Conservation (phyloP, 305 asterid species). For the Fraxinus dipetala region DNA sequence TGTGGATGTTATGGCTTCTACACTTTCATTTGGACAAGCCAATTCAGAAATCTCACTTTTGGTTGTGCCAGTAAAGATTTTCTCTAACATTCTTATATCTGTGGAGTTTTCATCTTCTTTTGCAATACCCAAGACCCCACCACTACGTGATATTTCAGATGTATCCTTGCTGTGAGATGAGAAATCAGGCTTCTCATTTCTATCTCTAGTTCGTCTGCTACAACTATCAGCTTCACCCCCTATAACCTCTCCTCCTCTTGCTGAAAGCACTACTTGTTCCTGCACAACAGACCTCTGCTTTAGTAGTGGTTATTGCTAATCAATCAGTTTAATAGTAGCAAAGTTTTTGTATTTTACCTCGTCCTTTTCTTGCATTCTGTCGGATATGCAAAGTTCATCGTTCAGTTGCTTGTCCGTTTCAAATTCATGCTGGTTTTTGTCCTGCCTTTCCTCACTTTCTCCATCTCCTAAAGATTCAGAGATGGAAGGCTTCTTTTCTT, state of each 20-base stretch:
- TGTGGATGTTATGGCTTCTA: conserved; percentile 8
- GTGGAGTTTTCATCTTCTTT: conserved; percentile 16
- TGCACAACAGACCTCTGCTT: conserved; percentile 26
- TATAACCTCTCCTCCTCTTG: conserved; percentile 22
- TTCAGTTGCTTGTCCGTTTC: not conserved
- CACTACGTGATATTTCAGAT: conserved; percentile 21
- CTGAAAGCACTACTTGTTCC: conserved; percentile 32
- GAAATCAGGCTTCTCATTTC: conserved; percentile 24
- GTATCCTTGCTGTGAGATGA: conserved; percentile 19
- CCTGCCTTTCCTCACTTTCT: conserved; percentile 28
- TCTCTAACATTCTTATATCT: not conserved
- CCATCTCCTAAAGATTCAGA: conserved; percentile 17
- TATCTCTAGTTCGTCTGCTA: conserved; percentile 23
- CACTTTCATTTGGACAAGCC: conserved; percentile 18
- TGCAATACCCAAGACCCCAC: conserved; percentile 17
- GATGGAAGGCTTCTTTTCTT: conserved; percentile 15
- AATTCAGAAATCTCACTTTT: conserved; percentile 26
- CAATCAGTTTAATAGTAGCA: conserved; percentile 12
- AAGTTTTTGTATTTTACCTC: conserved; percentile 34
- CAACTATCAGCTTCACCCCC: conserved; percentile 18
- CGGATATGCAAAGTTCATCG: conserved; percentile 24
- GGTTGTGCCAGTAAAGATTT: not conserved
- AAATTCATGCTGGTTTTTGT: conserved; percentile 7
- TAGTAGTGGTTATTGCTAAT: conserved; percentile 9
- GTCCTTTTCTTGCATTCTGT: conserved; percentile 24